Base-by-base conservation (phyloP, 2,329 filamentous ascomycete species). In the Ophiostoma populinum region DNA sequence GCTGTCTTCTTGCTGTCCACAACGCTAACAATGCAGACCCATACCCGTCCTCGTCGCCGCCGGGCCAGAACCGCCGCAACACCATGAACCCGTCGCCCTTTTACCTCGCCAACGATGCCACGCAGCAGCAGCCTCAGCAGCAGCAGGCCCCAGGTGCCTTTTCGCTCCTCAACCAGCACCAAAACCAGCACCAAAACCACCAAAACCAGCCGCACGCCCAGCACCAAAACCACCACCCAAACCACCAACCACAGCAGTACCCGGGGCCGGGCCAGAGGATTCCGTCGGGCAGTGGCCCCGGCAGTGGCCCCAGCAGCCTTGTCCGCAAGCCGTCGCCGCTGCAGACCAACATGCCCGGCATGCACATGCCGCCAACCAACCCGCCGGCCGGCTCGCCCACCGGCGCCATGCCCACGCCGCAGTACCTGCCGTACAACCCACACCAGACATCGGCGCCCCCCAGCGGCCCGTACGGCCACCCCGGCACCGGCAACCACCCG, bases 401-500 rank as follows among this genome's bases (percentile, higher is more conserved):
- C 67, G 4, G 61, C 19, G 52, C 28, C 17, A 17, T 17, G 7
- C n/a, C 7, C 6, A 28, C 21, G 7, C 6, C 11, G 21, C 21
- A 22, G 11, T 71, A 72, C 47, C 51, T 58, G 24, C 51, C 60
- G 6, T 70, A 68, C 38, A 45, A 49, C 18, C 43, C 40, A 16
- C 42, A 48, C 54, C 28, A 64, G 10, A 32, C 52, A 51, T 62
- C 54, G 36, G 57, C 54, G 39, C 55, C 50, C 38, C 70, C 69
- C 7, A 22, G 20, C 38, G 70, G 67, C 12, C 75, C 73, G 4
- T 68, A 75, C 48, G 77, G n/a, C n/a, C n/a, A n/a, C n/a, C n/a
- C n/a, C n/a, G n/a, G n/a, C n/a, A n/a, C n/a, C n/a, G n/a, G 72
- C 51, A 78, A 75, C 19, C 70, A 72, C 43, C 73, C 80, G 1